Conservation (phyloP, 129 eudicot species). For the Sambucus nigra region DNA sequence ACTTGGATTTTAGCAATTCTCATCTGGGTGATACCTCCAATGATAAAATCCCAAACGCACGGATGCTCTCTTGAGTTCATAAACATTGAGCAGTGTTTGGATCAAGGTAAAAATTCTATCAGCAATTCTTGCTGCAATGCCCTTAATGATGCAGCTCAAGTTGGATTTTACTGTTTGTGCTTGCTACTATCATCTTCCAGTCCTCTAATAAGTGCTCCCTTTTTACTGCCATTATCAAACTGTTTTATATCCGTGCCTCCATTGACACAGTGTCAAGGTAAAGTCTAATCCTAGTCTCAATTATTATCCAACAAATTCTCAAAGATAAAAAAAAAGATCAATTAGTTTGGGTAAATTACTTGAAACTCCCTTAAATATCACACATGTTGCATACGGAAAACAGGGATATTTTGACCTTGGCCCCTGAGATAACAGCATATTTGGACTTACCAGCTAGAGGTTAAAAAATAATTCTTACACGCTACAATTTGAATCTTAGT, state of each 20-base stretch:
- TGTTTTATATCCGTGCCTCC: conserved; percentile 29
- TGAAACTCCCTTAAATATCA: too few species aligned
- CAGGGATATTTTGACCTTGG: too few species aligned
- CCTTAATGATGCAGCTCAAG: conserved; percentile 24
- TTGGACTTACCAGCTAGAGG: too few species aligned
- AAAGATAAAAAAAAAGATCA: background rate
- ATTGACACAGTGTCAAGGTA: conserved; percentile 32
- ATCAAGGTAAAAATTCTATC: conserved; percentile 2
- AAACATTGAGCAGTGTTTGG: conserved; percentile 24
- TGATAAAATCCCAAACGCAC: conserved; percentile 3
- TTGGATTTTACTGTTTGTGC: conserved; percentile 32
- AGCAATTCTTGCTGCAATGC: conserved; percentile 29
- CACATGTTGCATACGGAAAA: too few species aligned
- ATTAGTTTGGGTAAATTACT: too few species aligned
- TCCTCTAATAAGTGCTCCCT: conserved; percentile 13
- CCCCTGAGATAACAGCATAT: too few species aligned
- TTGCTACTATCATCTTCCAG: conserved; percentile 10
- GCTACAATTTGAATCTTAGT: too few species aligned
- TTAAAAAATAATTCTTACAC: too few species aligned
- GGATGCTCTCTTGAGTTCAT: conserved; percentile 27
- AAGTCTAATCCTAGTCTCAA: background rate
- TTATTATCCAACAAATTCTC: background rate
- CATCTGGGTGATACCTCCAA: background rate
- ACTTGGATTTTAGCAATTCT: conserved; percentile 3
- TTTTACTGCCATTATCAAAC: conserved; percentile 19